Evolutionary conservation across 2,329 filamentous ascomycete genomes (phyloP).

Genomic region (Plenodomus biglobosus): DNA sequence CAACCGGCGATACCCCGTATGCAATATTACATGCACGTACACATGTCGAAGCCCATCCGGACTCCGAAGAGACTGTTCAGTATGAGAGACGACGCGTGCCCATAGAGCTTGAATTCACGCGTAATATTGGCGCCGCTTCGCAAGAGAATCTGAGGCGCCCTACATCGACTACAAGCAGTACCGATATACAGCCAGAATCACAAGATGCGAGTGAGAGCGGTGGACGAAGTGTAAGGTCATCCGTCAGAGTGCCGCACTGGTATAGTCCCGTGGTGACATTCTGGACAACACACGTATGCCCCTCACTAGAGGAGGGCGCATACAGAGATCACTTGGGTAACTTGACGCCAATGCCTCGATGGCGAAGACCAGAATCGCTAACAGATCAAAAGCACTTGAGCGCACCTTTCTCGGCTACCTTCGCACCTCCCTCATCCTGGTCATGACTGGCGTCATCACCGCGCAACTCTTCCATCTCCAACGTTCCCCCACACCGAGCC

Average conservation of each 20-base stretch:
- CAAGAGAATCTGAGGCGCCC: slow-evolving; percentile 2
- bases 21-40: slow-evolving; percentile 14
- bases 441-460: slow-evolving; percentile 65
- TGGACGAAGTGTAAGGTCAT: neutral
- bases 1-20: neutral
- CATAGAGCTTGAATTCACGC: slow-evolving; percentile 12
- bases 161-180: slow-evolving; percentile 6
- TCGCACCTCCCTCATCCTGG: slow-evolving; percentile 68
- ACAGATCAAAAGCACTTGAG: slow-evolving; percentile 62
- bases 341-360: neutral
- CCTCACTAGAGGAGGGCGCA: slow-evolving; percentile 54
- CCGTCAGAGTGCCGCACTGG: slow-evolving; percentile 29
- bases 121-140: slow-evolving; percentile 1
- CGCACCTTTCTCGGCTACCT: slow-evolving; percentile 74
- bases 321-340: slow-evolving; percentile 61
- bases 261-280: slow-evolving; percentile 45
- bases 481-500: slow-evolving; percentile 48
- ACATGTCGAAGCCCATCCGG: slow-evolving; percentile 14
- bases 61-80: slow-evolving; percentile 22
- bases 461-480: slow-evolving; percentile 69
- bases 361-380: neutral
- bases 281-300: slow-evolving; percentile 54
- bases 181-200: slow-evolving; percentile 6
- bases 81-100: slow-evolving; percentile 20
- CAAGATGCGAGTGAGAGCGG: neutral